Base-by-base conservation (phyloP, 495 filamentous ascomycete species). In the Podospora anserina region DNA sequence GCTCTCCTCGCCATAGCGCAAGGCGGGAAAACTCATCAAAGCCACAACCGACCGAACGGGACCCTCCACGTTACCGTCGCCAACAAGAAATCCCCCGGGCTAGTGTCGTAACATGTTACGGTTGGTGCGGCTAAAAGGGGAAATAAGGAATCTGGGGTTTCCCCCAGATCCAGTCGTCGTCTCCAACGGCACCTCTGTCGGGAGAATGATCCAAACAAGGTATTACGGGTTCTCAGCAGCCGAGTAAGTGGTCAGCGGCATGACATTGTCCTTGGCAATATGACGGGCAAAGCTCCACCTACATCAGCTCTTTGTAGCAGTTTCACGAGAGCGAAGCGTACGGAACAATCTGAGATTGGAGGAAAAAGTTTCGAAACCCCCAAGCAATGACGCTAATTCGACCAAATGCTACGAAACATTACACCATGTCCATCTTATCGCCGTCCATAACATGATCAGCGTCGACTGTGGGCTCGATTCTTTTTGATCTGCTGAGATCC, bases 301-400 rank as follows among this genome's bases (percentile, higher is more conserved):
- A 49, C 39, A 11, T 49, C 39, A 49, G 13, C 39, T 1, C 39
- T 13, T 49, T 49, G 39, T 49, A 49, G 39, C 39, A 49, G 39
- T 11, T 11, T 49, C 39, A 49, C 39, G 39, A 3, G 39, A 49
- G 15, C 7, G 39, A 49, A 13, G 15, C 15, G 39, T 49, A 11
- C 39, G 27, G 20, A 61, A 61, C 59, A 20, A 32, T 61, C 20
- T 5, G 13, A 61, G 59, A 61, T 61, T 61, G 59, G 59, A 61
- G 59, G 59, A 34, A 61, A 61, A 61, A 30, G 18, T 13, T 49
- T 49, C 15, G 13, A 49, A 49, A 3, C 13, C 39, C 9, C 39
- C 9, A 49, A 13, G 2, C 9, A 13, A 16, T 49, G 39, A 6
- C 39, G 39, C 39, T 13, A 16, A 49, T 11, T 49, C 9, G 6